Evolutionary conservation across 2,329 filamentous ascomycete genomes (phyloP), one percentile per base, ranked within the genome.

Genomic region (Cyphellophora europaea): DNA sequence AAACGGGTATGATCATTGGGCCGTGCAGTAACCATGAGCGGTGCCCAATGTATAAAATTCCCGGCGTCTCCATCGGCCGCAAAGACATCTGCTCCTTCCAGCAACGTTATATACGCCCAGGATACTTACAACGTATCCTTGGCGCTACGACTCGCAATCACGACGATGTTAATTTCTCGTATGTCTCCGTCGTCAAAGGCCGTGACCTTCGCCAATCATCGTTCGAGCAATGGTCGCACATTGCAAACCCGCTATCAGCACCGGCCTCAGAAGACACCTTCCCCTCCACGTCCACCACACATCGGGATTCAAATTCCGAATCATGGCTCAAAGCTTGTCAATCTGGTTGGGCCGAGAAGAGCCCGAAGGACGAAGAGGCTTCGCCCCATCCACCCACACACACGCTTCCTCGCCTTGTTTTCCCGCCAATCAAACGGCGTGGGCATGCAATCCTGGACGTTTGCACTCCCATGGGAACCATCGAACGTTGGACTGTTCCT

Each of bases 401-500:
- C 31, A 41, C 34, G 12, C 75, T 96, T 1, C 91, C 91, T 0
- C 79, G 91, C 11, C 65, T 79, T 17, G 68, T 98, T 29, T 67
- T 88, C 17, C 75, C 81, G 1, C 86, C 91, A 1, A 67, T 98
- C 40, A 98, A 98, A 65, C 77, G 86, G 15, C 77, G 77, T 25
- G 85, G 87, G 1, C 91, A 98, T 55, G 79, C 96, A 28, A 85
- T 82, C 11, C 65, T 98, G 17, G 91, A 98, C 54, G 56, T 96
- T 3, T 98, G 91, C 66, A 96, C 91, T 0, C 82, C 89, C 0
- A 71, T 75, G 1, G 91, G 84, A 19, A 77, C 73, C 27, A 77
- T 95, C 19, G 89, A 98, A 65, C 83, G 91, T 36, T 98, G 91
- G 91, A 91, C 82, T 0, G 80, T 98, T 0, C 84, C 89, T 2